These are phyloP conservation scores for Colletotrichum lindemuthianum DNA, from an alignment of 2,329 filamentous ascomycete genomes.

Conservation along the genomic window DNA sequence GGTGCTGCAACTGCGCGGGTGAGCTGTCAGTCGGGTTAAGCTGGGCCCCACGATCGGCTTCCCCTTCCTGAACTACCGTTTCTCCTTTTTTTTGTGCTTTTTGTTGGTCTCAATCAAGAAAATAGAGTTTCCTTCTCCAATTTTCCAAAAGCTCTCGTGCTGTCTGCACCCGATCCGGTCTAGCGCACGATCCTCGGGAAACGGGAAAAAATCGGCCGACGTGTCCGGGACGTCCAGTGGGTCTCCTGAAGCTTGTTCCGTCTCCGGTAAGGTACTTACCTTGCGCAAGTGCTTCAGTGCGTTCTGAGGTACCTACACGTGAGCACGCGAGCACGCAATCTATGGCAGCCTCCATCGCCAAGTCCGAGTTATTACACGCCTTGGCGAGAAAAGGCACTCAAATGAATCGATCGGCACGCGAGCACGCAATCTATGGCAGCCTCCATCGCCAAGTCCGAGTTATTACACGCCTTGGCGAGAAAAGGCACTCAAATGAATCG, in stretches of 20 bases:
- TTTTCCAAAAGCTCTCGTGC: background rate
- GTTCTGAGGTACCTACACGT: too few species aligned
- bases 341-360: background rate
- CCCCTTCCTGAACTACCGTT: constrained; percentile 5
- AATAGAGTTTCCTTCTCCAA: constrained; percentile 14
- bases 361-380: background rate
- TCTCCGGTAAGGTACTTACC: too few species aligned
- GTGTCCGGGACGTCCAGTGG: background rate
- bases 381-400: constrained; percentile 21
- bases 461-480: background rate
- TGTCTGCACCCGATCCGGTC: constrained; percentile 10
- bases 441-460: background rate
- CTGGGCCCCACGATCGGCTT: too few species aligned
- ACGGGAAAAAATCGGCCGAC: background rate
- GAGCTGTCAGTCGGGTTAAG: too few species aligned
- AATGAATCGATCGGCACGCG: background rate
- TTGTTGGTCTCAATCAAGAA: background rate
- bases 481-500: constrained; percentile 12
- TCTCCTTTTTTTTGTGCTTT: background rate
- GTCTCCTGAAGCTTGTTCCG: too few species aligned
- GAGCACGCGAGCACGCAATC: too few species aligned
- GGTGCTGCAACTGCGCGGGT: too few species aligned
- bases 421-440: too few species aligned
- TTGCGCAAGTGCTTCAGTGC: too few species aligned
- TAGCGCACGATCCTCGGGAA: constrained; percentile 17